phyloP scores from a whole-genome alignment of 495 filamentous ascomycete species.

The Tuber melanosporum region DNA sequence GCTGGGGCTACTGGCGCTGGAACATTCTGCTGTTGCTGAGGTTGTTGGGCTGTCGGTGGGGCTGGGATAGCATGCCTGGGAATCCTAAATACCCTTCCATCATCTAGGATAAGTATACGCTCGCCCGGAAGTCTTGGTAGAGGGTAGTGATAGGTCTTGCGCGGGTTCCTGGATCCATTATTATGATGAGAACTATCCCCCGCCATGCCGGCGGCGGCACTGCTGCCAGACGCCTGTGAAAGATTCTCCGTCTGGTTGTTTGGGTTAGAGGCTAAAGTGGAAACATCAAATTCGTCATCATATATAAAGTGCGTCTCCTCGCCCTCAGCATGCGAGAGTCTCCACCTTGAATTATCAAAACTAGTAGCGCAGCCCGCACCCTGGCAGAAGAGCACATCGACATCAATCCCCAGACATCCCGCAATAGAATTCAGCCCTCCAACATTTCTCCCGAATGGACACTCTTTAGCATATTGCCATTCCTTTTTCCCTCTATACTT shows the following conservation, averaged over 20 bases:
- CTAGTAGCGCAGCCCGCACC: constrained; percentile 35
- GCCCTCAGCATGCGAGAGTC: constrained; percentile 28
- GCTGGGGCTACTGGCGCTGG: not conserved
- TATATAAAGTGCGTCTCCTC: constrained; percentile 17
- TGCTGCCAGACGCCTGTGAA: constrained; percentile 13
- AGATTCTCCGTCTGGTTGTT: constrained; percentile 27
- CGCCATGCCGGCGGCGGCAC: not conserved
- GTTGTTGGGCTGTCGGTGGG: constrained; percentile 1
- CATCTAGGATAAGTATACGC: constrained; percentile 31
- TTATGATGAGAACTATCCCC: not conserved
- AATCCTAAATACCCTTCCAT: constrained; percentile 39
- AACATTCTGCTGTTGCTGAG: not conserved
- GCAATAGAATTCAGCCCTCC: constrained; percentile 33
- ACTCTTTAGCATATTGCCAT: constrained; percentile 34
- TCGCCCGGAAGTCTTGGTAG: constrained; percentile 36
- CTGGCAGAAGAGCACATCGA: constrained; percentile 39
- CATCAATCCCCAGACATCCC: constrained; percentile 35
- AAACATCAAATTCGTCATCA: constrained; percentile 30
- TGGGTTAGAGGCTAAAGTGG: constrained; percentile 14
- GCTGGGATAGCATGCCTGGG: constrained; percentile 36
- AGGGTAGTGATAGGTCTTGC: constrained; percentile 34
- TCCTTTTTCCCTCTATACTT: constrained; percentile 30
- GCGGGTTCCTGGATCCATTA: constrained; percentile 24
- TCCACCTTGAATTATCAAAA: constrained; percentile 32
- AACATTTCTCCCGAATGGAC: constrained; percentile 23